Evolutionary conservation across 2,329 filamentous ascomycete species (phyloP).

Genomic region (Epichloe brachyelytri): DNA sequence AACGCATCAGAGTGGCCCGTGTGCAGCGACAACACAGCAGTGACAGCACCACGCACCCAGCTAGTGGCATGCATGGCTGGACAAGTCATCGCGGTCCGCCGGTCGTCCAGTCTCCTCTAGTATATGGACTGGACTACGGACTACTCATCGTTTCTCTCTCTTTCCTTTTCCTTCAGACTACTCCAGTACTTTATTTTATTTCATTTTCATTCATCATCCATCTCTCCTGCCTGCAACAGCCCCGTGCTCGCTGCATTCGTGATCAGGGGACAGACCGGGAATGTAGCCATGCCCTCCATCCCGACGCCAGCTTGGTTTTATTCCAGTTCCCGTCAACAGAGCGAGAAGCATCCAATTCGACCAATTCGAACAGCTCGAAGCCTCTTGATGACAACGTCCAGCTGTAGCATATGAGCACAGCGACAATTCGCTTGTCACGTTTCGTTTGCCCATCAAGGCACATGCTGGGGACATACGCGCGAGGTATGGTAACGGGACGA

Average conservation of each 20-base stretch:
- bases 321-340: neutral
- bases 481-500: neutral
- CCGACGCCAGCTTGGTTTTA: no score
- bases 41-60: neutral
- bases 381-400: neutral
- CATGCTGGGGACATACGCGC: neutral
- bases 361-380: neutral
- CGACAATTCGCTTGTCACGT: neutral
- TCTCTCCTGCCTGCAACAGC: no score
- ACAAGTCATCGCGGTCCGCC: neutral
- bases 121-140: no score
- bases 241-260: no score
- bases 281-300: no score
- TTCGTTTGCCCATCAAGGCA: neutral
- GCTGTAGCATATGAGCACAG: neutral
- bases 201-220: no score
- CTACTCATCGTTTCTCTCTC: neutral
- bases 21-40: constrained; percentile 17
- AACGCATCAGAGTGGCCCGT: constrained; percentile 30
- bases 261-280: no score
- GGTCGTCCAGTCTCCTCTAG: constrained; percentile 1
- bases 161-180: neutral
- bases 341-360: no score
- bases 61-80: neutral
- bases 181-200: no score